Base-by-base conservation (phyloP, 306 rosid genomes). In the Lotus japonicus region DNA sequence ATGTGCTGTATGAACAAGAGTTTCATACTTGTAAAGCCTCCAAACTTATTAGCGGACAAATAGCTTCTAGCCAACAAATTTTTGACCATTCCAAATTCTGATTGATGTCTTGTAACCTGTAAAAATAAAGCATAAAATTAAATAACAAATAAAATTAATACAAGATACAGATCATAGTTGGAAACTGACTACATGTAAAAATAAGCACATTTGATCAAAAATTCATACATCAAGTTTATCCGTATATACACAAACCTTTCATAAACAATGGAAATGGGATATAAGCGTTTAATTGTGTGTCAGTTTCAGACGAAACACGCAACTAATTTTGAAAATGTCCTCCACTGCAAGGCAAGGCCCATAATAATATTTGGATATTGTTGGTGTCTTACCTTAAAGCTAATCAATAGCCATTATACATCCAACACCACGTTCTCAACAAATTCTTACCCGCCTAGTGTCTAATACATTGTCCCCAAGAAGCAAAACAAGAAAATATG, bases 41-140 rank as follows among this genome's bases (percentile, higher is more conserved):
- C 89, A 52, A 70, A 26, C 75, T 76, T 82, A 66, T 70, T 72
- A 58, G 18, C 54, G 0, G 80, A 77, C 11, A 72, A 58, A 81
- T 77, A 60, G 71, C 83, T 77, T 70, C 88, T 80, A 9, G 70
- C 39, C 68, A 78, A 38, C 64, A 73, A 51, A 38, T 44, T 71
- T 61, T 66, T 79, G 51, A 74, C 53, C 46, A 15, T 80, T 70
- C 77, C 79, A 72, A 84, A 58, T 46, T 83, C 72, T 41, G 83
- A 65, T 23, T 45, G 84, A 66, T 43, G 78, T 69, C 89, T 75
- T 14, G 96, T 80, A 74, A 85, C 92, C 96, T 91, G 96, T 36
- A 55, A 70, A 61, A 18, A 67, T n/a, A 65, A 58, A 74, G 28
- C 11, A 73, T 38, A 43, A 55, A 81, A 28, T 67, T 63, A 52